These are phyloP conservation scores for Rhynchospora tenuis DNA, from an alignment of 176 grass and related monocot species.

Conservation along the genomic window DNA sequence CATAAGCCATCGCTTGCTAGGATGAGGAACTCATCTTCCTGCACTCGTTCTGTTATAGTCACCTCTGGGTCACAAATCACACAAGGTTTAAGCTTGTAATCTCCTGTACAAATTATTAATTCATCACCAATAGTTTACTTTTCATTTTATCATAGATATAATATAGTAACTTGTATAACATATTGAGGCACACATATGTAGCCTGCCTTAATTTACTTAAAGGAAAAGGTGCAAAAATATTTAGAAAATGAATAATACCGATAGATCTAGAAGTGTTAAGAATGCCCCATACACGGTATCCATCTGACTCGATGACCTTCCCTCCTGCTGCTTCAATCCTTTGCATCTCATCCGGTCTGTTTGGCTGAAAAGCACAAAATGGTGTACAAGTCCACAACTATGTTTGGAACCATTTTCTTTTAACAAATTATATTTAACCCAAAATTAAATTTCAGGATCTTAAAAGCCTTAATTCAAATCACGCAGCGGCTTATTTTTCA, in stretches of 20 bases:
- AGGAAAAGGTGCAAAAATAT: too few species aligned
- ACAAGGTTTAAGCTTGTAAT: slow-evolving; percentile 70
- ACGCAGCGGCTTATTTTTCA: too few species aligned
- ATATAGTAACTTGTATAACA: too few species aligned
- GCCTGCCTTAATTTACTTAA: too few species aligned
- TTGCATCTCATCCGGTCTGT: slow-evolving; percentile 56
- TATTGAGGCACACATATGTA: too few species aligned
- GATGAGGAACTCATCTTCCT: slow-evolving; percentile 62
- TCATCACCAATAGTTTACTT: too few species aligned
- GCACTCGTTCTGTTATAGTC: slow-evolving; percentile 33
- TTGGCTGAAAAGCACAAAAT: slow-evolving; percentile 31
- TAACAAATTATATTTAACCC: too few species aligned
- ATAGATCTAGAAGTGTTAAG: slow-evolving; percentile 68
- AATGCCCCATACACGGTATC: slow-evolving; percentile 53
- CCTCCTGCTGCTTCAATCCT: slow-evolving; percentile 61
- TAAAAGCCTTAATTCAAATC: too few species aligned
- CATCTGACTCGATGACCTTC: slow-evolving; percentile 64
- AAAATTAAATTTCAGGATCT: too few species aligned
- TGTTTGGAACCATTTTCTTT: too few species aligned
- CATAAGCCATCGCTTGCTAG: slow-evolving; percentile 69
- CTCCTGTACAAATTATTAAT: slow-evolving; percentile 27
- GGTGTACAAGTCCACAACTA: too few species aligned
- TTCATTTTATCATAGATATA: too few species aligned
- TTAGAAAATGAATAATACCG: slow-evolving; percentile 17
- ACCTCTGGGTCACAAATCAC: slow-evolving; percentile 61